Evolutionary conservation across 2,329 filamentous ascomycete species (phyloP).

Genomic region (Colletotrichum liaoningense): DNA sequence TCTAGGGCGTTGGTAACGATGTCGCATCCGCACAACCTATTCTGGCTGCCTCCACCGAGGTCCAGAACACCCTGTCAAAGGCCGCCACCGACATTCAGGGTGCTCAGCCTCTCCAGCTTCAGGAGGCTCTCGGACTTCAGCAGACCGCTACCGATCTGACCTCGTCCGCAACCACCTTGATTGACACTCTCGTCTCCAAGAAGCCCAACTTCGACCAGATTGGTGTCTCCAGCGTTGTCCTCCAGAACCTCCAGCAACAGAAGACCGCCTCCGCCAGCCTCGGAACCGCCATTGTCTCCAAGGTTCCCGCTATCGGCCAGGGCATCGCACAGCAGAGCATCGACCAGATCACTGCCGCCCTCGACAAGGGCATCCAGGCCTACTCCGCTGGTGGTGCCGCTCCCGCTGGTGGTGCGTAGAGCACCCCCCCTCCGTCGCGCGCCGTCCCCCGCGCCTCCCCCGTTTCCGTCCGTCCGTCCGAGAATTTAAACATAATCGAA

Average conservation of each 20-base stretch:
- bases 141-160: constrained; percentile 37
- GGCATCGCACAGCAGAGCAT: constrained; percentile 41
- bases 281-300: constrained; percentile 40
- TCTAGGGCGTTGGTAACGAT: constrained; percentile 53
- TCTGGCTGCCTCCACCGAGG: constrained; percentile 38
- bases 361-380: constrained; percentile 38
- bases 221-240: constrained; percentile 39
- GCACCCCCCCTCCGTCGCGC: constrained; percentile 20
- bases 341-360: constrained; percentile 37
- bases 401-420: constrained; percentile 22
- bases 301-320: constrained; percentile 43
- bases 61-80: constrained; percentile 32
- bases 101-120: constrained; percentile 37
- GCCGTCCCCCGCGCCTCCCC: not conserved
- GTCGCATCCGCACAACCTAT: constrained; percentile 56
- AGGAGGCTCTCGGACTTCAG: constrained; percentile 39
- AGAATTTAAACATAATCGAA: not conserved
- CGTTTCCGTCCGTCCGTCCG: constrained; percentile 2
- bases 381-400: constrained; percentile 16
- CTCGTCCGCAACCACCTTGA: constrained; percentile 35
- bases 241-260: constrained; percentile 39
- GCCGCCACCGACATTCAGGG: constrained; percentile 41
- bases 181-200: constrained; percentile 39
- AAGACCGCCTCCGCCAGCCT: constrained; percentile 35
- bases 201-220: constrained; percentile 42